Evolutionary conservation across 495 filamentous ascomycete genomes (phyloP), one percentile per base, ranked within the genome.

Genomic region (Xylaria longipes): DNA sequence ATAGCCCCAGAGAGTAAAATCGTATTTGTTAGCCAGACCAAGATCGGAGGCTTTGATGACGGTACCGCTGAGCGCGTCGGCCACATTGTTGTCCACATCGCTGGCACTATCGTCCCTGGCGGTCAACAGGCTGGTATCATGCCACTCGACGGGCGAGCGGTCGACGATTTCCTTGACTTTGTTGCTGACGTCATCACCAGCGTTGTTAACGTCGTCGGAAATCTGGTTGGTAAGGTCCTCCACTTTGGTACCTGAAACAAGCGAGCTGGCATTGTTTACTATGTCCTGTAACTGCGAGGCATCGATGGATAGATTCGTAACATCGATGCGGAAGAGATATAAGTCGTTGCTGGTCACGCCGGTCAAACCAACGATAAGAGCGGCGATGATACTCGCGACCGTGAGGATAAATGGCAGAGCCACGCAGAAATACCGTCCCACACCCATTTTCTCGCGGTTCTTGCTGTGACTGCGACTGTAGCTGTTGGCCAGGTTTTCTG

Each of bases 1-100:
- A 88, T 94, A 98, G 78, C 92, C 91, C 92, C 92, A 97, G 35
- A 99, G 85, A 72, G 88, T 88, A 78, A 97, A 86, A 64, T 89
- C 87, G 87, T 98, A 98, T 76, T 90, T 88, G 80, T 97, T 90
- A 65, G 84, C 86, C 54, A 98, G 84, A 31, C 86, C 84, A 33
- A 90, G 84, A 12, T 90, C 84, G 1, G 78, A 68, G 31, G 88
- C 85, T 14, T 84, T 84, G 71, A 89, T 79, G 15, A 61, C 72
- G 27, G 71, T 57, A 54, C 73, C 48, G 62, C 27, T 35, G 41
- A 73, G 94, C 76, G 87, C 89, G 76, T 93, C 90, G 57, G 80
- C 80, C 31, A 94, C 80, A 29, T 82, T 78, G 52, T 84, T 78
- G 17, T 85, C 80, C 1, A 73, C 61, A 29, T 81, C 77, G 6